Evolutionary conservation across 2,329 filamentous ascomycete genomes (phyloP).

Genomic region (Rosellinia necatrix): DNA sequence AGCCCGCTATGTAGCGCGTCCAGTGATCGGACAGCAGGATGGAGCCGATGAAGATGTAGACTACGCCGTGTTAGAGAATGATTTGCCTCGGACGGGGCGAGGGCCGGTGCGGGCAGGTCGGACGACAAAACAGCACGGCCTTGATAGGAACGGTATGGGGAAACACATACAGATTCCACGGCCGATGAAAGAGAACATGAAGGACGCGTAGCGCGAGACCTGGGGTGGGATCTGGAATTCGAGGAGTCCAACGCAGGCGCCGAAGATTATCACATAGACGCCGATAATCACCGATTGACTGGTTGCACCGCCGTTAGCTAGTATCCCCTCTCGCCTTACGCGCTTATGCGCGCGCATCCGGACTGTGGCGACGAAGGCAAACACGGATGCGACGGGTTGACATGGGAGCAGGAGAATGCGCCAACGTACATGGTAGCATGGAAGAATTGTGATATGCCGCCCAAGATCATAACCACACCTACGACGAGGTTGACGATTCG

Average conservation of each 20-base stretch:
- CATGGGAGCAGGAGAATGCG: not conserved
- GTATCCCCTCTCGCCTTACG: not conserved
- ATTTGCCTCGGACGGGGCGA: not conserved
- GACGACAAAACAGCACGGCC: not conserved
- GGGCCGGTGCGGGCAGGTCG: not conserved
- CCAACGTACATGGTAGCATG: constrained; percentile 60
- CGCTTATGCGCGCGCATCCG: not conserved
- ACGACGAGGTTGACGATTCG: constrained; percentile 93
- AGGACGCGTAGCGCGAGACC: constrained; percentile 90
- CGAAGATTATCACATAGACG: constrained; percentile 88
- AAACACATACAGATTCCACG: constrained; percentile 83
- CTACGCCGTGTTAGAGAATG: constrained; percentile 49
- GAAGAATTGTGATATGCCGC: constrained; percentile 78
- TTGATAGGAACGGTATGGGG: not conserved
- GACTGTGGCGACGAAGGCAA: not conserved
- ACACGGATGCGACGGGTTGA: not conserved
- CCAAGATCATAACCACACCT: constrained; percentile 84
- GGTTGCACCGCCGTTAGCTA: constrained; percentile 24
- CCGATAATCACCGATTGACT: constrained; percentile 79
- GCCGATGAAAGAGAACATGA: constrained; percentile 96
- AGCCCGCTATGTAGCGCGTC: constrained; percentile 76
- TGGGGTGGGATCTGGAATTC: constrained; percentile 97
- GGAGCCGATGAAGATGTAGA: constrained; percentile 94
- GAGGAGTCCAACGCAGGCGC: constrained; percentile 73
- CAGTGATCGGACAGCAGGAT: constrained; percentile 74